Base-by-base conservation (phyloP, 192 early-diverging fungal species). In the Backusella psychrophila region DNA sequence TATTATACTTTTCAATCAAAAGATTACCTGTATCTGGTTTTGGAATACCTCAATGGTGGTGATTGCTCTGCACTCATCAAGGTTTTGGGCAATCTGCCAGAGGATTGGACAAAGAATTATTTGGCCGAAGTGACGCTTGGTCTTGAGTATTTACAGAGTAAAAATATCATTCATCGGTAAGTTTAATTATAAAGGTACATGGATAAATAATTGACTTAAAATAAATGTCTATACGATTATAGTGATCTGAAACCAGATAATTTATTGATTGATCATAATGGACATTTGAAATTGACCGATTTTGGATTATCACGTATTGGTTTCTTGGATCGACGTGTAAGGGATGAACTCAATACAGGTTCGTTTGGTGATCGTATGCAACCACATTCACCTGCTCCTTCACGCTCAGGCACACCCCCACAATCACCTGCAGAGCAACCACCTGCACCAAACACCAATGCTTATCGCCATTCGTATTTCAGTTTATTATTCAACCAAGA, bases 31-130 rank as follows among this genome's bases (percentile, higher is more conserved):
- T 96, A 95, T 79, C 77, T 96, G 14, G 95, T 96, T 3, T 91
- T 96, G 91, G 95, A 96, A 72, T 96, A 95, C 75, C 78, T 96
- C 29, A 95, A 94, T 77, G 95, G 95, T 41, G 95, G 95, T 6
- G 95, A 96, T 80, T 95, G 94, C 73, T 93, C 93, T 31, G 90
- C 95, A 3, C 80, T 96, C 8, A 82, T 96, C 49, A 96, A 96
- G 73, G 85, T 83, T 0, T 74, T 95, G 36, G 90, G 89, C 33
- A 76, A 79, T 49, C 79, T 96, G 38, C 90, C 94, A 59, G 95
- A 96, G 68, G 91, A 92, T 66, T 96, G 95, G 95, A 91, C 95
- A 0, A 85, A 88, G 36, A 94, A 93, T 76, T 96, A 96, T 79
- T 82, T 96, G 49, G 87, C 93, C 6, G 95, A 96, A 76, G 93